Percentiles rank a stretch among this genome's conserved stretches.
These are phyloP conservation scores for Xylaria telfairii DNA, from an alignment of 495 filamentous ascomycete species.

Conservation along the genomic window DNA sequence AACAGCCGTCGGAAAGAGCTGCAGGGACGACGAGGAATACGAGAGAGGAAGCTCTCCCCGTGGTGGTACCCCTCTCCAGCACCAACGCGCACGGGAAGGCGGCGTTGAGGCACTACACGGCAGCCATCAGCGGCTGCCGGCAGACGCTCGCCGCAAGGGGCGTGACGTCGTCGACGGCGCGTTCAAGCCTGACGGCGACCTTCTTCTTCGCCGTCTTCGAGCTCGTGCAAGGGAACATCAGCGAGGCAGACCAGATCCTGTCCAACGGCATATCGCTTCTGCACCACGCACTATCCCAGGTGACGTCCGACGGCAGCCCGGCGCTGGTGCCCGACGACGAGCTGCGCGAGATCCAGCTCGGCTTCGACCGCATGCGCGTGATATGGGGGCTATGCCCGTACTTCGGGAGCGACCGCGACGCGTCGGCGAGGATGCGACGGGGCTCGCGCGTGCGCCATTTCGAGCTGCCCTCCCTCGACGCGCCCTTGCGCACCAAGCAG, in stretches of 20 bases:
- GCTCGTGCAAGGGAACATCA: constrained; percentile 40
- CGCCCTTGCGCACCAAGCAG: constrained; percentile 17
- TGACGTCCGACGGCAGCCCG: constrained; percentile 1
- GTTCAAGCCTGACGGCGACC: constrained; percentile 22
- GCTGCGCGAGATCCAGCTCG: constrained; percentile 24
- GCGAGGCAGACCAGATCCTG: constrained; percentile 33
- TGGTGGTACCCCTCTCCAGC: constrained; percentile 19
- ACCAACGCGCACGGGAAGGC: constrained; percentile 18
- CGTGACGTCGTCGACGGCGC: constrained; percentile 20
- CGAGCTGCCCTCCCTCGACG: constrained; percentile 21
- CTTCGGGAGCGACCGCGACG: constrained; percentile 19
- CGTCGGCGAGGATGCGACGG: not conserved
- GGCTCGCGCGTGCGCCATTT: not conserved
- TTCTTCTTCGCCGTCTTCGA: constrained; percentile 40
- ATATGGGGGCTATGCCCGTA: constrained; percentile 34
- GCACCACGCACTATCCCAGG: constrained; percentile 23
- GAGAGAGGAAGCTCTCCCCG: not conserved
- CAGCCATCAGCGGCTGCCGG: constrained; percentile 36
- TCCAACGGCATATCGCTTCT: constrained; percentile 28
- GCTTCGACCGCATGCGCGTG: constrained; percentile 31
- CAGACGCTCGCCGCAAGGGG: constrained; percentile 24
- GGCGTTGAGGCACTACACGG: constrained; percentile 38
- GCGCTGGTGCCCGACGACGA: constrained; percentile 20
- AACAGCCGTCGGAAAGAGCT: not conserved
- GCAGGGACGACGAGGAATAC: not conserved